phyloP scores from a whole-genome alignment of 495 filamentous ascomycete species.

The Letharia lupina region DNA sequence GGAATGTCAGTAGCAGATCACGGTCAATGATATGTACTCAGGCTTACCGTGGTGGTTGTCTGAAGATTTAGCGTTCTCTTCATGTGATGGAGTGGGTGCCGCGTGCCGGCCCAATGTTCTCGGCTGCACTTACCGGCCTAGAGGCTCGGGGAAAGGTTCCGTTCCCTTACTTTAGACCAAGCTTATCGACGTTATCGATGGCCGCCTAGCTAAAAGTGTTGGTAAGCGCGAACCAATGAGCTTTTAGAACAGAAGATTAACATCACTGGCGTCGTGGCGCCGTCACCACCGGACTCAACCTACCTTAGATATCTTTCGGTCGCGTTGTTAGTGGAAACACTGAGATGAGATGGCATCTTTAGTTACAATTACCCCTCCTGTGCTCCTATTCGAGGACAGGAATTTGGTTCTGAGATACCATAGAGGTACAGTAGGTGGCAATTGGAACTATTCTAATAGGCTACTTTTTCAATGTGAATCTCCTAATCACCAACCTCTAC shows the following conservation, averaged over 20 bases:
- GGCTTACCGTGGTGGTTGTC: too few relatives aligned
- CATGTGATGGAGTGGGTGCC: too few relatives aligned
- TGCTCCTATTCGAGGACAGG: neutral
- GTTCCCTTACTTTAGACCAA: too few relatives aligned
- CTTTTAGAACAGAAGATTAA: neutral
- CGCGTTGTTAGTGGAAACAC: neutral
- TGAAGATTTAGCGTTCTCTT: too few relatives aligned
- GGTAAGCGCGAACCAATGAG: neutral
- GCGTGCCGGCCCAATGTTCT: too few relatives aligned
- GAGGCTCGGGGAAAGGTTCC: too few relatives aligned
- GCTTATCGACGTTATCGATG: too few relatives aligned
- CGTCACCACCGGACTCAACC: neutral
- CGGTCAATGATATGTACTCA: too few relatives aligned
- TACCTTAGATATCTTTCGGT: neutral
- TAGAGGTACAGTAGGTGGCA: neutral
- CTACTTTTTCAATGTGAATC: neutral
- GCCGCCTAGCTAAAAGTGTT: neutral
- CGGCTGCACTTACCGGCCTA: neutral
- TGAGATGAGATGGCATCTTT: neutral
- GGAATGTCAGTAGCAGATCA: too few relatives aligned
- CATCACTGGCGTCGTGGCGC: neutral
- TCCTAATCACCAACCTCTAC: neutral
- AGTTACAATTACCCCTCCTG: neutral
- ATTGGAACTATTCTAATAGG: neutral
- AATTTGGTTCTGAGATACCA: neutral